These are phyloP conservation scores for Aspergillus sp. DNA, from an alignment of 2,329 filamentous ascomycete genomes.

Conservation along the genomic window DNA sequence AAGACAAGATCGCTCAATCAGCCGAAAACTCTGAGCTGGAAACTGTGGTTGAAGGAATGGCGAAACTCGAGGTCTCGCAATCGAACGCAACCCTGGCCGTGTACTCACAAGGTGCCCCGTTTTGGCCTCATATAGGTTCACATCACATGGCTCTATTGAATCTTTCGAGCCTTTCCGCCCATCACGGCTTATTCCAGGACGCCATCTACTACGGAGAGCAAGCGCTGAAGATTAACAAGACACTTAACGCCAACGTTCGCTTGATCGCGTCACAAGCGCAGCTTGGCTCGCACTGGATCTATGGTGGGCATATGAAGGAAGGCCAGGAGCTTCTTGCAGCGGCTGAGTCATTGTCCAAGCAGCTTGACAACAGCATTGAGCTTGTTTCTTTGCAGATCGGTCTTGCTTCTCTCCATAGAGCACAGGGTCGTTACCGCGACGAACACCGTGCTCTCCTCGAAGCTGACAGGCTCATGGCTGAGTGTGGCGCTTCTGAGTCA, in stretches of 20 bases:
- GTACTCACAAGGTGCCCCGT: constrained; percentile 62
- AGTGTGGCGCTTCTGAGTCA: constrained; percentile 41
- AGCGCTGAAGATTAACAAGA: constrained; percentile 72
- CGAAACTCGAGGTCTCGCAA: constrained; percentile 42
- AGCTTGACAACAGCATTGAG: constrained; percentile 53
- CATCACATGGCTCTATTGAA: constrained; percentile 72
- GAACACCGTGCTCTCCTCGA: constrained; percentile 53
- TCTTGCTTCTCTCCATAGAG: constrained; percentile 49
- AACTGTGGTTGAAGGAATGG: constrained; percentile 40
- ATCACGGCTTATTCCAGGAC: constrained; percentile 84
- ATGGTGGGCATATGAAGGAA: constrained; percentile 52
- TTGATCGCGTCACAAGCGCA: constrained; percentile 50
- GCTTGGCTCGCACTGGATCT: constrained; percentile 51
- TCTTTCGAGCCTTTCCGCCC: constrained; percentile 75
- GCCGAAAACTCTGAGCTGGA: constrained; percentile 35
- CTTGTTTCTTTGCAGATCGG: constrained; percentile 52
- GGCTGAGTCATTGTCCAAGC: constrained; percentile 57
- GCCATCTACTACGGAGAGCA: constrained; percentile 86
- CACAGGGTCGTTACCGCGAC: constrained; percentile 49
- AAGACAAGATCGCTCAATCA: constrained; percentile 28
- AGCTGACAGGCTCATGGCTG: constrained; percentile 48
- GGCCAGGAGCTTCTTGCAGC: constrained; percentile 60
- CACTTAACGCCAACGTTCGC: constrained; percentile 63
- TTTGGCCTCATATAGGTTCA: constrained; percentile 77
- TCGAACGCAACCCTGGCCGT: constrained; percentile 45